Evolutionary conservation across 2,329 filamentous ascomycete genomes (phyloP), one percentile per base, ranked within the genome.

Genomic region (Colletotrichum sp.): DNA sequence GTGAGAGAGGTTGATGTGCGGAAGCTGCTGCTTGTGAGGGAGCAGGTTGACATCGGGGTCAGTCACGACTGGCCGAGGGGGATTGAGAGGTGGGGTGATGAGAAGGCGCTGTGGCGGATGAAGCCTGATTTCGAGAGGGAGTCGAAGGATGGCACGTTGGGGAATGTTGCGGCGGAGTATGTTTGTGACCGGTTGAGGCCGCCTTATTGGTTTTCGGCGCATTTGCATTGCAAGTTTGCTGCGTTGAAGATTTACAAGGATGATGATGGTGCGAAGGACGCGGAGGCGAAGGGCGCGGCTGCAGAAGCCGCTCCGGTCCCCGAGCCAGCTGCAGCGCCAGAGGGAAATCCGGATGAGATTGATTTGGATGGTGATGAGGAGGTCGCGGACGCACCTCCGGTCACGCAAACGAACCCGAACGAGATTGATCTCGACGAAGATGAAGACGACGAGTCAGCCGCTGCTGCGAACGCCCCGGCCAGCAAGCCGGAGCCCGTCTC

Each of bases 41-140:
- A 94, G 21, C 96, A 98, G 81, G 93, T 99, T 48, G 97, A 99
- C 79, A 87, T 99, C 60, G 96, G 96, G 4, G 85, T 99, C 69
- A 98, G 96, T 79, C 97, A 99, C 82, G 97, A 99, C 86, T 99
- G 97, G 97, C 97, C 97, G 1, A 92, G 93, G 66, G 93, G 90
- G 1, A 92, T 99, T 70, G 97, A 98, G 85, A 92, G 91, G 82
- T 90, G 92, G 78, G 97, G 97, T 7, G 90, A 99, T 81, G 86
- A 90, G 63, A 85, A 89, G 64, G 86, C 87, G 57, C 86, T 99
- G 2, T 98, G 96, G 83, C 87, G 86, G 34, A 90, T 88, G 82
- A 99, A 99, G 86, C 90, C 89, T 1, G 89, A 92, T 80, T 97
- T 99, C 78, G 89, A 92, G 78, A 85, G 91, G 66, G 97, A 99